Conservation (phyloP, 768 basidiomycete species). For the Lyophyllum semitale region DNA sequence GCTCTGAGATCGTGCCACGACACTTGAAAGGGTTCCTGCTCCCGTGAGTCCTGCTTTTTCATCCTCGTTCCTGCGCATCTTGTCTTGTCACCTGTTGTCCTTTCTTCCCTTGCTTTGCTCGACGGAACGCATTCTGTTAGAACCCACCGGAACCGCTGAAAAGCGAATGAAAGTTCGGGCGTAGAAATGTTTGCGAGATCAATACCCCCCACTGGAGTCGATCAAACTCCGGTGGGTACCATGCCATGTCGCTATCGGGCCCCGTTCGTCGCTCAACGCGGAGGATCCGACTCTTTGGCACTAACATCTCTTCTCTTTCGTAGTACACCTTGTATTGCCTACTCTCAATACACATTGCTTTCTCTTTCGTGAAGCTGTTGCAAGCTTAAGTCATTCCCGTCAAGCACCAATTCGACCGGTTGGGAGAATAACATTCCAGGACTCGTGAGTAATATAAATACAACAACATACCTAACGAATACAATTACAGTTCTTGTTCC, state of each 20-base stretch:
- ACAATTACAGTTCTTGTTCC: slow-evolving; percentile 9
- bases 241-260: slow-evolving; percentile 81
- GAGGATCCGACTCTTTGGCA: slow-evolving; percentile 72
- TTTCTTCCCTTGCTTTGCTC: slow-evolving; percentile 7
- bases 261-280: slow-evolving; percentile 62
- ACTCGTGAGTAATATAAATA: not conserved
- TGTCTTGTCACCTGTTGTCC: slow-evolving; percentile 12
- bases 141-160: slow-evolving; percentile 78
- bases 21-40: slow-evolving; percentile 8
- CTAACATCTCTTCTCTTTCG: slow-evolving; percentile 46
- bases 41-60: slow-evolving; percentile 1
- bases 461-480: slow-evolving; percentile 2
- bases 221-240: slow-evolving; percentile 61
- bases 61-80: not conserved
- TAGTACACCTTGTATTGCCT: not conserved
- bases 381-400: no score
- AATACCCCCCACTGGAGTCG: slow-evolving; percentile 50
- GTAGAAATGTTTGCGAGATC: slow-evolving; percentile 93
- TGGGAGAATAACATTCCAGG: not conserved
- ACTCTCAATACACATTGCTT: not conserved
- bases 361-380: no score
- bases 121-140: slow-evolving; percentile 76
- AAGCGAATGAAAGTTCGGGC: slow-evolving; percentile 79
- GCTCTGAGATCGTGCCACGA: slow-evolving; percentile 26
- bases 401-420: no score